Evolutionary conservation across 148 eudicot genomes (phyloP).

Genomic region (Amaranthus palmeri): DNA sequence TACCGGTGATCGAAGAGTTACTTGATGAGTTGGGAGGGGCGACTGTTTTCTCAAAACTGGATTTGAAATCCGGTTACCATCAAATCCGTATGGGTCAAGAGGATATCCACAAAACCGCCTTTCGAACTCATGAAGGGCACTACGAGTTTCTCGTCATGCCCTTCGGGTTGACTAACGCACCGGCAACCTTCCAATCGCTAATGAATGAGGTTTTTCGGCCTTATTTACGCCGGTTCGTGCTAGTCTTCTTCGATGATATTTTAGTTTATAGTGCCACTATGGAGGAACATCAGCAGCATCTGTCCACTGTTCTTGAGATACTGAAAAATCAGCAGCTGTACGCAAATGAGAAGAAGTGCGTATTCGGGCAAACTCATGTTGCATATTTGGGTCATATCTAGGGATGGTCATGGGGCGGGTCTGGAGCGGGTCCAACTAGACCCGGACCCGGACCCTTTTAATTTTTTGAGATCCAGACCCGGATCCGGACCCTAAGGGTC

Average conservation of each 20-base stretch:
- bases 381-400: not conserved
- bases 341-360: not conserved
- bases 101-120: not conserved
- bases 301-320: not conserved
- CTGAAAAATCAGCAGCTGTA: not conserved
- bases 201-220: not conserved
- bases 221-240: not conserved
- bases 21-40: not conserved
- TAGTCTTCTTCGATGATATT: slow-evolving; percentile 7
- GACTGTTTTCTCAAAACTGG: not conserved
- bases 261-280: not conserved
- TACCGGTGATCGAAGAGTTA: no score
- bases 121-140: not conserved
- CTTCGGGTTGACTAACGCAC: not conserved
- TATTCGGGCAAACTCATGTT: not conserved
- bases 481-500: no score
- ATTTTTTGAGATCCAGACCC: no score
- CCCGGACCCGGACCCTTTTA: no score
- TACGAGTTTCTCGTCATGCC: not conserved
- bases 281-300: not conserved
- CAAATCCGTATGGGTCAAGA: not conserved
- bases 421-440: no score
- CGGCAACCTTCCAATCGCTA: not conserved
- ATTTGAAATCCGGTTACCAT: not conserved
- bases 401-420: no score